phyloP scores from a whole-genome alignment of 257 asterid species.

The Fraxinus cuspidata region DNA sequence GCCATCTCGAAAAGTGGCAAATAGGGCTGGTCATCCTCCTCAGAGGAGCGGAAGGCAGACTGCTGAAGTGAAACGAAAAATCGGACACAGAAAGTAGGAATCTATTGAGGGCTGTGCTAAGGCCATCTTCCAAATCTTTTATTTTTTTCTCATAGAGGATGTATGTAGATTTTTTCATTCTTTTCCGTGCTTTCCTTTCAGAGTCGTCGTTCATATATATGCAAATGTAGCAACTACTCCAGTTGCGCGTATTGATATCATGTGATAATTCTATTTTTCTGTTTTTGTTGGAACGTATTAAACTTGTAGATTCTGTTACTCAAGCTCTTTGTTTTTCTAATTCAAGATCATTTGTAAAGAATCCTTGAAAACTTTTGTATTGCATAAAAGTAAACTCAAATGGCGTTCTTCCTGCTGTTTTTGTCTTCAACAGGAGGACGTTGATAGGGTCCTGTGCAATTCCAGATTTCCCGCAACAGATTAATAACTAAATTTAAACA shows the following conservation, averaged over 20 bases:
- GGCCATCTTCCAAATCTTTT: constrained; percentile 30
- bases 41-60: constrained; percentile 53
- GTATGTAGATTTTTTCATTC: constrained; percentile 22
- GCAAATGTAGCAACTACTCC: constrained; percentile 53
- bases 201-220: constrained; percentile 26
- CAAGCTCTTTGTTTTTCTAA: constrained; percentile 13
- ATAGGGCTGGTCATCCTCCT: constrained; percentile 48
- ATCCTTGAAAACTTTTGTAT: background rate
- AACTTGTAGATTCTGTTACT: constrained; percentile 28
- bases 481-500: too few relatives aligned
- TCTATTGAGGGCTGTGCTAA: background rate
- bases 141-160: constrained; percentile 16
- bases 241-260: constrained; percentile 47
- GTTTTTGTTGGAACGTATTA: constrained; percentile 22
- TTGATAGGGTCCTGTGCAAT: too few relatives aligned
- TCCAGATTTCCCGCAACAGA: too few relatives aligned
- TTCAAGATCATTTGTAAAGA: constrained; percentile 16
- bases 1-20: constrained; percentile 58
- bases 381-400: too few relatives aligned
- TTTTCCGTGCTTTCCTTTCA: constrained; percentile 2
- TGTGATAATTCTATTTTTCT: constrained; percentile 20
- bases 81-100: constrained; percentile 61
- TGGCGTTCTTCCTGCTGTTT: too few relatives aligned
- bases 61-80: constrained; percentile 62
- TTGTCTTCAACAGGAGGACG: background rate